Conservation (phyloP, 2,329 filamentous ascomycete genomes). For the Colletotrichum theobromicola region DNA sequence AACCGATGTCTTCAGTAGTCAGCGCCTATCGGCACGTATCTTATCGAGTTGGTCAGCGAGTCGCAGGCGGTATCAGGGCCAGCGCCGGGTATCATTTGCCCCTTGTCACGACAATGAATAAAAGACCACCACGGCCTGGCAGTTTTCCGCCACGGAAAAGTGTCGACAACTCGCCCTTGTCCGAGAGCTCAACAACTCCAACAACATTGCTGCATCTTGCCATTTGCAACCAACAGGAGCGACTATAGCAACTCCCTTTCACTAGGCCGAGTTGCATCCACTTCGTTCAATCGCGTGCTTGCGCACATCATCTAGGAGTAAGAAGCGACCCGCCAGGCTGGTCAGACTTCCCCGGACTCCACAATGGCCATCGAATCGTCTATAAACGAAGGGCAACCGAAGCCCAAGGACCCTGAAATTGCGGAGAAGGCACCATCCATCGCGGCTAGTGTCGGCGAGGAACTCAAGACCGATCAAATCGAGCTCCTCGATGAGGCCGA, state of each 20-base stretch:
- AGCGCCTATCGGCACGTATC: not conserved
- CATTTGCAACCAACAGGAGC: not conserved
- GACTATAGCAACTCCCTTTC: not conserved
- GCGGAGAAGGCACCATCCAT: not conserved
- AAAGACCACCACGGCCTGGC: not conserved
- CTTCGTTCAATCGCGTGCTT: not conserved
- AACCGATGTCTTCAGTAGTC: not conserved
- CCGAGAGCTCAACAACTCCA: not conserved
- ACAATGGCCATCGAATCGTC: conserved; percentile 5
- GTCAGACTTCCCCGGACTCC: conserved; percentile 1
- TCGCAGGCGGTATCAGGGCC: not conserved
- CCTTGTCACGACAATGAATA: not conserved
- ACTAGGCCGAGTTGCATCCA: not conserved
- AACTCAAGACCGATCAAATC: not conserved
- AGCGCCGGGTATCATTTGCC: not conserved
- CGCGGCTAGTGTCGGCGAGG: not conserved
- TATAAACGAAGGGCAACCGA: not conserved
- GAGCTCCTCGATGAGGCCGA: conserved; percentile 51
- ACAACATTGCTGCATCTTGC: not conserved
- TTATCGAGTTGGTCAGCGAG: not conserved
- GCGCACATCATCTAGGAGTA: not conserved
- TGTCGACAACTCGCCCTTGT: not conserved
- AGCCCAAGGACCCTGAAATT: conserved; percentile 6
- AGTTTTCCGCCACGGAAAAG: not conserved
- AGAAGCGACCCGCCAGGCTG: not conserved